phyloP scores from a whole-genome alignment of 345 rosid species.

The Aquilaria yunnanensis region DNA sequence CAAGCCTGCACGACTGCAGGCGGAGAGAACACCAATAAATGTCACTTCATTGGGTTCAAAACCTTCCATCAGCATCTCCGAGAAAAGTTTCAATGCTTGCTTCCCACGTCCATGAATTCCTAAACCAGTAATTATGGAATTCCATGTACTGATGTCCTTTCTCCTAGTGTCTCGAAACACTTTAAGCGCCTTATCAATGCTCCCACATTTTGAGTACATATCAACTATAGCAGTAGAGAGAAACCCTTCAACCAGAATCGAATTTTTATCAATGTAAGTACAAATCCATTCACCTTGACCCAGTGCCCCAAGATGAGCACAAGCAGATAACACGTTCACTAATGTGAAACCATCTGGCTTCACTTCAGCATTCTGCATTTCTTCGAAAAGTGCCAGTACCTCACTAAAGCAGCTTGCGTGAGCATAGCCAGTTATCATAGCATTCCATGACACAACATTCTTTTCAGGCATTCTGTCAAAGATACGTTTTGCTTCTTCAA shows the following conservation, averaged over 20 bases:
- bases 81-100: constrained; percentile 37
- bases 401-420: constrained; percentile 22
- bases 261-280: constrained; percentile 32
- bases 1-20: constrained; percentile 50
- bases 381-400: constrained; percentile 31
- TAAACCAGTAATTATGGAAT: constrained; percentile 43
- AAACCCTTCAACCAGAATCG: constrained; percentile 27
- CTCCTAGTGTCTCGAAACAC: constrained; percentile 27
- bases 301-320: constrained; percentile 39
- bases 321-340: constrained; percentile 40
- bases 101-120: constrained; percentile 36
- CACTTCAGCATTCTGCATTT: constrained; percentile 29
- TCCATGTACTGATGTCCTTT: constrained; percentile 48
- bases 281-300: constrained; percentile 43
- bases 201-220: constrained; percentile 52
- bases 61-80: constrained; percentile 43
- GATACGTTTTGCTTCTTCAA: constrained; percentile 25
- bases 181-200: constrained; percentile 38
- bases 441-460: constrained; percentile 45
- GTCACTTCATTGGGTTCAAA: constrained; percentile 36
- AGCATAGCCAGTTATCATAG: constrained; percentile 31
- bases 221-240: constrained; percentile 49
- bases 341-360: constrained; percentile 32
- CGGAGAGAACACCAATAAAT: constrained; percentile 35
- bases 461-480: constrained; percentile 34